Conservation (phyloP, 768 basidiomycete genomes). For the Rhodosporidiobolus sp. region DNA sequence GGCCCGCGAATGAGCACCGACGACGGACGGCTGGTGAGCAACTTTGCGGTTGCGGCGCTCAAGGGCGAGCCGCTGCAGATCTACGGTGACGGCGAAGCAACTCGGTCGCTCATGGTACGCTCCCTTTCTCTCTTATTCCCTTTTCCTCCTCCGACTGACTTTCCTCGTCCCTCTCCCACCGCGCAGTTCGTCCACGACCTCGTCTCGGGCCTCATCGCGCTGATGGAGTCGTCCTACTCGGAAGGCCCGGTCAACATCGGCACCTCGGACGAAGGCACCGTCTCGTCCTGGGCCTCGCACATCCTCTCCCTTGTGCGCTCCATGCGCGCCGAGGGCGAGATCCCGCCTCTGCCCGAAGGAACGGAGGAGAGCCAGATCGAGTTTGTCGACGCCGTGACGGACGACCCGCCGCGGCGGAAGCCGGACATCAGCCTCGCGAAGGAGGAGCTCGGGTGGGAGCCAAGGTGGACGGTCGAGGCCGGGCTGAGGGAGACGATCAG, state of each 20-base stretch:
- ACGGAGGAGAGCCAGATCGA: conserved; percentile 56
- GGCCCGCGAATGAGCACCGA: conserved; percentile 71
- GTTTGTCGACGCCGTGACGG: conserved; percentile 76
- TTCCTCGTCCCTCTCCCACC: conserved; percentile 62
- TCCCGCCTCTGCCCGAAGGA: conserved; percentile 7
- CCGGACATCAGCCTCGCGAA: conserved; percentile 91
- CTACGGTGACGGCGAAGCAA: conserved; percentile 46
- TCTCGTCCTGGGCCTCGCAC: conserved; percentile 86
- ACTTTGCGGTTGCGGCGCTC: conserved; percentile 97
- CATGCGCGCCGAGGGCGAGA: conserved; percentile 76
- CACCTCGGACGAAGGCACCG: conserved; percentile 91
- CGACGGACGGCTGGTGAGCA: conserved; percentile 97
- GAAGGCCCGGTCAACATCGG: conserved; percentile 95
- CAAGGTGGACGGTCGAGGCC: conserved; percentile 86
- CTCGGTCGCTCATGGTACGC: conserved; percentile 38
- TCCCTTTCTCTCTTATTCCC: neutral
- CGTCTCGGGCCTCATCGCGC: conserved; percentile 81
- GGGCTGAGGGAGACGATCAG: conserved; percentile 92
- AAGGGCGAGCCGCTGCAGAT: conserved; percentile 89
- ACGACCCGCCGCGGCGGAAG: conserved; percentile 90
- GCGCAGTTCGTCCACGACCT: conserved; percentile 99
- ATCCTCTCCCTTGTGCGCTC: conserved; percentile 89
- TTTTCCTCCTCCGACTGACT: conserved; percentile 59
- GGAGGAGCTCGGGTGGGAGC: conserved; percentile 79
- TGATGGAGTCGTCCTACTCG: conserved; percentile 79